A percentile compares a stretch with the other conserved stretches of the same genome.
These are phyloP conservation scores for Camellia granthamiana DNA, from an alignment of 148 eudicot genomes.

Conservation along the genomic window DNA sequence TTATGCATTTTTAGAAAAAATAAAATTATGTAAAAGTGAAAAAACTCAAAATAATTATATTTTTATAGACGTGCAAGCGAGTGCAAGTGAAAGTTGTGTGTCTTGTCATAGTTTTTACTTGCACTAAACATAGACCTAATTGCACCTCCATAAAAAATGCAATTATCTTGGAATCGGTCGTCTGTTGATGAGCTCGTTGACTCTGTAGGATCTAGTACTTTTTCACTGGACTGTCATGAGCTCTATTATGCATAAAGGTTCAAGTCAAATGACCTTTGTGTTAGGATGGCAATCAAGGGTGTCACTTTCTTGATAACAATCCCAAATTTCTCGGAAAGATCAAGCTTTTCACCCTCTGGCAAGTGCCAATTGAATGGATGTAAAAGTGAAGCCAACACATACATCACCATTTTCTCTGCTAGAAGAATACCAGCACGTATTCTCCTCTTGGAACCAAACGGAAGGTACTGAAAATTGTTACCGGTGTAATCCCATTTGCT, in stretches of 20 bases:
- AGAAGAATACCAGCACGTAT: constrained; percentile 36
- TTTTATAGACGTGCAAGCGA: too few species aligned
- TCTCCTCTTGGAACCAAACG: constrained; percentile 52
- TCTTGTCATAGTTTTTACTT: too few species aligned
- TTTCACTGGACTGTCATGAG: too few species aligned
- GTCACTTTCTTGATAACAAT: constrained; percentile 30
- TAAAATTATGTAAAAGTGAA: too few species aligned
- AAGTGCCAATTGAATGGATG: constrained; percentile 41
- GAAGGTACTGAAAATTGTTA: constrained; percentile 35
- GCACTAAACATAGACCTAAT: too few species aligned
- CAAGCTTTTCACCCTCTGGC: constrained; percentile 28
- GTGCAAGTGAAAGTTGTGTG: too few species aligned
- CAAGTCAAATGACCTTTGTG: constrained; percentile 19
- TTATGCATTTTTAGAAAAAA: background rate
- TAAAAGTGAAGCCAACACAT: constrained; percentile 33
- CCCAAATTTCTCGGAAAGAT: constrained; percentile 38
- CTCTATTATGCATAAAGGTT: too few species aligned
- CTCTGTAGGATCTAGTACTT: too few species aligned
- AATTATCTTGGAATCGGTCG: too few species aligned
- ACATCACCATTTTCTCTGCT: constrained; percentile 33
- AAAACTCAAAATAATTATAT: too few species aligned
- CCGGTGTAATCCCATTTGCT: constrained; percentile 25
- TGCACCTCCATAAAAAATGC: too few species aligned
- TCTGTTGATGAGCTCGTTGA: too few species aligned
- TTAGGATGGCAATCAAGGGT: constrained; percentile 29